phyloP scores from a whole-genome alignment of 2,329 filamentous ascomycete genomes.

The Cercospora sp. region DNA sequence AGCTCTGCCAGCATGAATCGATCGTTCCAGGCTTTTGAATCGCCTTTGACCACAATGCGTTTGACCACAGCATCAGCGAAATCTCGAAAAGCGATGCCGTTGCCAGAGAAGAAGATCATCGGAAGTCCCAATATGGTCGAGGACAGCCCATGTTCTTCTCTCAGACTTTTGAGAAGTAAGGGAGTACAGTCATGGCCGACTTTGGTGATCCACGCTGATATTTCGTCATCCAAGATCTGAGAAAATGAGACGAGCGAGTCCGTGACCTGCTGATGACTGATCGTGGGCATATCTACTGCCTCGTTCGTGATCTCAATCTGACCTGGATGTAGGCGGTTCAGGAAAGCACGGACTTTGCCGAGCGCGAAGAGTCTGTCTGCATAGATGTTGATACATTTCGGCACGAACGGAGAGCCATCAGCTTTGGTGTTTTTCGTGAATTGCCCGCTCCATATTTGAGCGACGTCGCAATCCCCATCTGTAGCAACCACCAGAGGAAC shows the following conservation, averaged over 20 bases:
- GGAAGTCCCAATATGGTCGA: conserved; percentile 66
- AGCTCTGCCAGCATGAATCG: conserved; percentile 77
- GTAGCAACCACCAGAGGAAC: conserved; percentile 62
- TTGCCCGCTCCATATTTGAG: conserved; percentile 73
- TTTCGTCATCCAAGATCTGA: conserved; percentile 69
- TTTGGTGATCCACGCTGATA: conserved; percentile 74
- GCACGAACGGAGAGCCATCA: conserved; percentile 65
- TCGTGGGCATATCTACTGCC: conserved; percentile 6
- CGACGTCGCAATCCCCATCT: conserved; percentile 63
- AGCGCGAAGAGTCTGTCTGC: conserved; percentile 76
- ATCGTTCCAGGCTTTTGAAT: conserved; percentile 68
- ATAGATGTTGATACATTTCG: conserved; percentile 70
- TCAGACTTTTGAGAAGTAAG: conserved; percentile 65
- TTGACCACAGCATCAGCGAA: conserved; percentile 73
- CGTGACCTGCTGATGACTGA: conserved; percentile 8
- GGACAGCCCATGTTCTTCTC: conserved; percentile 67
- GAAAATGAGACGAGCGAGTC: conserved; percentile 59
- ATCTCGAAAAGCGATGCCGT: conserved; percentile 66
- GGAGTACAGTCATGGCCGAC: conserved; percentile 70
- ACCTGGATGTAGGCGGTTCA: conserved; percentile 64
- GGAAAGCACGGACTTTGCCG: conserved; percentile 82
- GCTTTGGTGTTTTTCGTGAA: conserved; percentile 66
- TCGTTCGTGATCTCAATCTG: not conserved
- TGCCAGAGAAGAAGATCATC: conserved; percentile 71
- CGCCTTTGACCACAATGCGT: conserved; percentile 60